Conservation (phyloP, 83 land plant species). For the Thuja plicata region DNA sequence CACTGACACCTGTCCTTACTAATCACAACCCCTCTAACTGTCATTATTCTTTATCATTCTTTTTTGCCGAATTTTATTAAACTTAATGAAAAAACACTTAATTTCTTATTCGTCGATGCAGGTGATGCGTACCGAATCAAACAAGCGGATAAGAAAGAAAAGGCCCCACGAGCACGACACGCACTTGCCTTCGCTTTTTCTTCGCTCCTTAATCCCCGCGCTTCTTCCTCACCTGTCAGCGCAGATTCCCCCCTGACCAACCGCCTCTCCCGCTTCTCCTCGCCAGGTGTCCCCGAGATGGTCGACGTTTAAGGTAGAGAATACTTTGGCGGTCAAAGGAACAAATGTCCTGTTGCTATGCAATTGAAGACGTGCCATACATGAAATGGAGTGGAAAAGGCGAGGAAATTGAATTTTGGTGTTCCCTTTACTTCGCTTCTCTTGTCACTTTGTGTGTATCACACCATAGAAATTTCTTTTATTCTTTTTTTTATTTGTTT, state of each 20-base stretch:
- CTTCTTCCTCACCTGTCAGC: background rate
- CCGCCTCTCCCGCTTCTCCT: background rate
- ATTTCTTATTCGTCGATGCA: background rate
- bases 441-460: background rate
- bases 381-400: background rate
- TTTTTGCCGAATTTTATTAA: background rate
- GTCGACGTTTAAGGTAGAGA: background rate
- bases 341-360: background rate
- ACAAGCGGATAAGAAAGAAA: slow-evolving; percentile 10
- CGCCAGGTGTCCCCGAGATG: background rate
- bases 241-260: background rate
- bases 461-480: background rate
- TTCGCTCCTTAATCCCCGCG: background rate
- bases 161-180: background rate
- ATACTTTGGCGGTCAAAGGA: background rate
- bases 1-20: slow-evolving; percentile 1
- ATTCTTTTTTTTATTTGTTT: too few species aligned
- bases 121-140: background rate
- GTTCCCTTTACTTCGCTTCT: background rate
- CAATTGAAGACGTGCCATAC: background rate
- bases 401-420: background rate
- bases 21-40: background rate
- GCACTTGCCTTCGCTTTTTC: slow-evolving; percentile 3
- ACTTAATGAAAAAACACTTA: background rate
- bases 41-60: background rate